phyloP scores from a whole-genome alignment of 495 filamentous ascomycete genomes.

The Cenococcum geophilum region DNA sequence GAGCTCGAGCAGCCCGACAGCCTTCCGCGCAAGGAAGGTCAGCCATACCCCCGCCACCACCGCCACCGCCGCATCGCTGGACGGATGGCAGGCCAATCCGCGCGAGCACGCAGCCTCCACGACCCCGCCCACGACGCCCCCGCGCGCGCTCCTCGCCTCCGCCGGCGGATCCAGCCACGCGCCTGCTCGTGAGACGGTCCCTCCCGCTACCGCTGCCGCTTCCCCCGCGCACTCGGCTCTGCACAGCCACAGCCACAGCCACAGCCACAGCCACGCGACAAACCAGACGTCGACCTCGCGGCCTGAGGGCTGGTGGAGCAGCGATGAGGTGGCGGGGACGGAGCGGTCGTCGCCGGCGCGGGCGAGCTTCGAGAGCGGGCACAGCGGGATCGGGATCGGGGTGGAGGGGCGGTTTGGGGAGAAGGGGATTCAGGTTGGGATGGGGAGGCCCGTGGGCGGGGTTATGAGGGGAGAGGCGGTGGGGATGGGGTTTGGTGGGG shows the following conservation, averaged over 20 bases:
- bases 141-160: too few species aligned
- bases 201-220: background rate
- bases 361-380: conserved; percentile 15
- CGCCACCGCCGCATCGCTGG: too few species aligned
- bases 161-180: too few species aligned
- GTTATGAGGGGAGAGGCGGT: conserved; percentile 9
- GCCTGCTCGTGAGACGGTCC: too few species aligned
- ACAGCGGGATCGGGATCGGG: conserved; percentile 15
- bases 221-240: conserved; percentile 12
- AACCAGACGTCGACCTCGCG: conserved; percentile 19
- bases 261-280: conserved; percentile 15
- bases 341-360: conserved; percentile 11
- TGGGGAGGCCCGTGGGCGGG: conserved; percentile 17
- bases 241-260: too few species aligned
- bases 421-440: conserved; percentile 14
- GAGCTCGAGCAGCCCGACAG: conserved; percentile 17
- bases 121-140: too few species aligned
- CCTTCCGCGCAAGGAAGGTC: conserved; percentile 16
- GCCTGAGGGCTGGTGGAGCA: conserved; percentile 31
- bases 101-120: too few species aligned
- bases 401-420: conserved; percentile 9
- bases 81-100: too few species aligned
- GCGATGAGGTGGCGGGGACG: conserved; percentile 27
- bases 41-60: conserved; percentile 22
- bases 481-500: conserved; percentile 12